phyloP scores from a whole-genome alignment of 1,284 basidiomycete species.

The Moniliophthora roreri region DNA sequence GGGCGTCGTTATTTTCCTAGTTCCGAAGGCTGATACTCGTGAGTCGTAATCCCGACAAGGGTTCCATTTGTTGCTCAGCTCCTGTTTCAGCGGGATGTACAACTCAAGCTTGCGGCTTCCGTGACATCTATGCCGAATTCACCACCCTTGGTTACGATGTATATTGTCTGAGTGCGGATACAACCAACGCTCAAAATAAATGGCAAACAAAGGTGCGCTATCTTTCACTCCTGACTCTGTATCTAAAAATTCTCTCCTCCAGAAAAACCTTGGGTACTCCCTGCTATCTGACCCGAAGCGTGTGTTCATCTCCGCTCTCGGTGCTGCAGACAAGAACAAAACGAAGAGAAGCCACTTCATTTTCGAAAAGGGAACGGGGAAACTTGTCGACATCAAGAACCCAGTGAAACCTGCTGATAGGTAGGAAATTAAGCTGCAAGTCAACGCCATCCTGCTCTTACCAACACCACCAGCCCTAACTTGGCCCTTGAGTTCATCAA shows the following conservation, averaged over 20 bases:
- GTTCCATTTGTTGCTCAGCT: not conserved
- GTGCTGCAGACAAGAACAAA: slow-evolving; percentile 79
- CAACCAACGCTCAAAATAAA: slow-evolving; percentile 73
- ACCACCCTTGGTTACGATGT: slow-evolving; percentile 68
- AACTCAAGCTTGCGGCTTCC: slow-evolving; percentile 85
- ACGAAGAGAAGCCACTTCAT: slow-evolving; percentile 90
- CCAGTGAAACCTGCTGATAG: slow-evolving; percentile 85
- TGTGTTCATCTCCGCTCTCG: slow-evolving; percentile 76
- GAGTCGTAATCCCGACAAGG: slow-evolving; percentile 27
- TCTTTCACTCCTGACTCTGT: slow-evolving; percentile 1
- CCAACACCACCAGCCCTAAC: slow-evolving; percentile 18
- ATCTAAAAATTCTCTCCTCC: slow-evolving; percentile 10
- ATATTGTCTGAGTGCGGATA: slow-evolving; percentile 86
- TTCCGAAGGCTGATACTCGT: slow-evolving; percentile 87
- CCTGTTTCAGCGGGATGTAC: slow-evolving; percentile 75
- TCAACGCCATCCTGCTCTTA: not conserved
- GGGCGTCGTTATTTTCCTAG: slow-evolving; percentile 82
- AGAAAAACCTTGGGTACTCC: slow-evolving; percentile 84
- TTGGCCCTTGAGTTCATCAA: slow-evolving; percentile 28
- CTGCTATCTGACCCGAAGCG: slow-evolving; percentile 88
- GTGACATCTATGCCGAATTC: slow-evolving; percentile 81
- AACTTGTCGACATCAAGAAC: slow-evolving; percentile 77
- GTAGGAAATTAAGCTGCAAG: slow-evolving; percentile 34
- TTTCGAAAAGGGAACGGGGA: slow-evolving; percentile 80
- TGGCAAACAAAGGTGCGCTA: slow-evolving; percentile 78